phyloP scores from a whole-genome alignment of 352 stramenopile species.

The Plasmopara viticola region DNA sequence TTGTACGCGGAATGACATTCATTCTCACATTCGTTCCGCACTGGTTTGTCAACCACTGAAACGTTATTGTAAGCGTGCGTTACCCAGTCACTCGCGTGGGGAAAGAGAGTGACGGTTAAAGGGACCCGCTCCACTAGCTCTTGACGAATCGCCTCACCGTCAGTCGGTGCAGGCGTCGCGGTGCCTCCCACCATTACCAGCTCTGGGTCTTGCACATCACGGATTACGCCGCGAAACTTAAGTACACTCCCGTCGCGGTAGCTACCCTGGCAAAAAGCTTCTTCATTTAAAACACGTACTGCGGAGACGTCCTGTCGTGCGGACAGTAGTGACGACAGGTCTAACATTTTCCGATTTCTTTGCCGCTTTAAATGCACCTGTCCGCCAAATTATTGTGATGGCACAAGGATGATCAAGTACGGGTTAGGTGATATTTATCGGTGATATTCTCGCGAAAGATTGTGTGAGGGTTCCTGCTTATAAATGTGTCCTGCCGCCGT shows the following conservation, averaged over 20 bases:
- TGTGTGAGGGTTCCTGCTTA: too few species aligned
- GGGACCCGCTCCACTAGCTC: slow-evolving; percentile 57
- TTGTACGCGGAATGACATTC: slow-evolving; percentile 15
- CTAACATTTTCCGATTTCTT: slow-evolving; percentile 5
- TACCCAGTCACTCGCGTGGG: slow-evolving; percentile 52
- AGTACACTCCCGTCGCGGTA: slow-evolving; percentile 55
- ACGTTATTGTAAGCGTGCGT: slow-evolving; percentile 22
- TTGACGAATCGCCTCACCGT: slow-evolving; percentile 7
- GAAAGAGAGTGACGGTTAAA: slow-evolving; percentile 55
- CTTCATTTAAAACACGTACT: slow-evolving; percentile 44
- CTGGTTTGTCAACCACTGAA: not conserved
- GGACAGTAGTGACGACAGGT: slow-evolving; percentile 10
- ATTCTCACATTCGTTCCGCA: slow-evolving; percentile 9
- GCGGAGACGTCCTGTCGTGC: slow-evolving; percentile 6
- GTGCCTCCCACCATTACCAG: slow-evolving; percentile 36
- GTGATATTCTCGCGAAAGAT: too few species aligned
- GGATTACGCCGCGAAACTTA: slow-evolving; percentile 61
- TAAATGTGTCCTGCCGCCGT: too few species aligned
- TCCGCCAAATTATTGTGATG: too few species aligned
- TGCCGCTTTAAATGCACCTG: too few species aligned
- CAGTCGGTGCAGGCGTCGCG: not conserved
- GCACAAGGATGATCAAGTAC: too few species aligned
- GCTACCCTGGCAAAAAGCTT: slow-evolving; percentile 31
- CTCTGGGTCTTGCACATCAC: slow-evolving; percentile 69
- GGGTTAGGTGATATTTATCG: too few species aligned